phyloP scores from a whole-genome alignment of 768 basidiomycete genomes.

The Punctularia strigosozonata region DNA sequence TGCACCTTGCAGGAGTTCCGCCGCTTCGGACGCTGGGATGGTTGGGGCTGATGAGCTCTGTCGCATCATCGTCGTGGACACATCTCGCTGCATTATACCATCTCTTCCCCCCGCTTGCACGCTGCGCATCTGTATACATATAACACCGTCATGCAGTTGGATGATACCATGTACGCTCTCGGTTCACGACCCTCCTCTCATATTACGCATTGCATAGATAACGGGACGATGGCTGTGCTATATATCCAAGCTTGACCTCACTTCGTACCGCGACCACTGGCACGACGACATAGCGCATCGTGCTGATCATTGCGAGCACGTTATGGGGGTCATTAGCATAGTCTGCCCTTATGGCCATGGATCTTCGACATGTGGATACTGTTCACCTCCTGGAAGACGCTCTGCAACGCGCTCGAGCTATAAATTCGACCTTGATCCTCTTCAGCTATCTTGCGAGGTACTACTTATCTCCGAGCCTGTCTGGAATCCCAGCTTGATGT shows the following conservation, averaged over 20 bases:
- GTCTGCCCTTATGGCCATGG: slow-evolving; percentile 16
- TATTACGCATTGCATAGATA: too few relatives aligned
- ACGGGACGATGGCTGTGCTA: too few relatives aligned
- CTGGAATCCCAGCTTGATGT: too few relatives aligned
- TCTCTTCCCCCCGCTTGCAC: background rate
- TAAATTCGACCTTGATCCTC: slow-evolving; percentile 33
- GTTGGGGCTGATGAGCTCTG: slow-evolving; percentile 43
- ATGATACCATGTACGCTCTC: background rate
- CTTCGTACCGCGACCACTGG: too few relatives aligned
- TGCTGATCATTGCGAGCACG: too few relatives aligned
- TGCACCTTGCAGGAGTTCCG: slow-evolving; percentile 69
- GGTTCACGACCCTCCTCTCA: background rate
- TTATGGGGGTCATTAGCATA: too few relatives aligned
- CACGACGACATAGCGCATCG: too few relatives aligned
- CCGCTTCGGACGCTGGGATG: slow-evolving; percentile 82
- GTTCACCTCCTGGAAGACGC: slow-evolving; percentile 41
- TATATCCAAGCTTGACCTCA: too few relatives aligned
- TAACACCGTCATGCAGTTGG: background rate
- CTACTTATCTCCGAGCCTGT: too few relatives aligned
- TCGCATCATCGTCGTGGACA: background rate
- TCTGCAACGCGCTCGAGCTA: slow-evolving; percentile 28
- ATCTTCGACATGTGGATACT: slow-evolving; percentile 54
- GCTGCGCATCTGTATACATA: background rate
- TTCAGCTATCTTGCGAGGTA: slow-evolving; percentile 44
- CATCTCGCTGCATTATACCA: background rate